Base-by-base conservation (phyloP, 2,329 filamentous ascomycete genomes). In the Elsinoe batatas region DNA sequence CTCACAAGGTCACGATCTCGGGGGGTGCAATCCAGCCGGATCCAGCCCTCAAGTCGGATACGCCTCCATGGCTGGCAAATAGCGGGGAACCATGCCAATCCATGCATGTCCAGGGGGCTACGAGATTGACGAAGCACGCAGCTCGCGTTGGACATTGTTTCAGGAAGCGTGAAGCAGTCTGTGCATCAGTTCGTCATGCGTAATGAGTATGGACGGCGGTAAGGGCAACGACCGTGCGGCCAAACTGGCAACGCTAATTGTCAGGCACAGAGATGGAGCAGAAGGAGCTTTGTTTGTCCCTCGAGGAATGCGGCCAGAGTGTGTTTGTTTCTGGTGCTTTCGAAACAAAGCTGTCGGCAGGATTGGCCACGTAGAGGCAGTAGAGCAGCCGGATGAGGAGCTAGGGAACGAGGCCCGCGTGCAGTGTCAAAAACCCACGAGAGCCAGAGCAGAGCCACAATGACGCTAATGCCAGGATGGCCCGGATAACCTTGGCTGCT, bases 101-200 rank as follows among this genome's bases (percentile, higher is more conserved):
- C 32, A 51, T 51, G 47, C 47, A 51, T 20, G 47, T 38, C 17
- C 47, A 51, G 17, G 47, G 47, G 47, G 17, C 40, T 3, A 13
- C 17, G 18, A 26, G 18, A 37, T 51, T 11, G 30, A 49, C 17
- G 26, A 22, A 37, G 47, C 47, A 38, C 20, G 47, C 32, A 36
- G 47, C 32, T 38, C 26, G 47, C 35, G 18, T 37, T 38, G 47
- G 17, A 22, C 13, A 44, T 44, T 44, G 40, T 44, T 44, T 44
- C 40, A 44, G 40, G 20, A 37, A 17, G 32, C 44, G 12, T 33
- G 18, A 22, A 13, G 40, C 40, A 37, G 47, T 51, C 47, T 38
- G 47, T 51, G 47, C 47, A 10, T 38, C 44, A 49, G 44, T 49
- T 49, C 47, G 47, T 51, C 47, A 35, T 51, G 26, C 33, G 47